Conservation (phyloP, 2,329 filamentous ascomycete species). For the Epicoccum sorghinum region DNA sequence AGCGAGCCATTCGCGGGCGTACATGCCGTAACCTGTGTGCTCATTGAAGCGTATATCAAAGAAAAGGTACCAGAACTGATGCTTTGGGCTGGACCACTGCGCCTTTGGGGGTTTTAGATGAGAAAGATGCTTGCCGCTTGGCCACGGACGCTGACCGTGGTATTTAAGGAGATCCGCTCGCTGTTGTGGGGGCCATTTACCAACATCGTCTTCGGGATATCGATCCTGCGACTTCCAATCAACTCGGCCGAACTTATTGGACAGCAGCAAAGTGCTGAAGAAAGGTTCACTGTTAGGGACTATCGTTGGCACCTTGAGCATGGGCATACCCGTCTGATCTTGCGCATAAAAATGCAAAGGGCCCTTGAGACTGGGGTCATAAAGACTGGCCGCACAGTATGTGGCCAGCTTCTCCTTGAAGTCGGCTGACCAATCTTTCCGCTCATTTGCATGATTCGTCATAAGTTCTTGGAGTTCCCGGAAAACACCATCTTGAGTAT, state of each 20-base stretch:
- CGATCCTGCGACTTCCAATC: background rate
- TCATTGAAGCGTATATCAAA: background rate
- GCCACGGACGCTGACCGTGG: too few relatives aligned
- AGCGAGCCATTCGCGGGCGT: background rate
- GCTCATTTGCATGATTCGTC: too few relatives aligned
- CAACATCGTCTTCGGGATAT: background rate
- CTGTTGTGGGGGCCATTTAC: background rate
- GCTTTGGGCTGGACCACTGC: background rate
- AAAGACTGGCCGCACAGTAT: background rate
- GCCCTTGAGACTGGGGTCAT: background rate
- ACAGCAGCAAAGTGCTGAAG: background rate
- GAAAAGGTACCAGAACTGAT: background rate
- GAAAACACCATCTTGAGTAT: too few relatives aligned
- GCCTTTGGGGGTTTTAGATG: too few relatives aligned
- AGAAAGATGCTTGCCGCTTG: too few relatives aligned
- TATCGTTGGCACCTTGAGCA: background rate
- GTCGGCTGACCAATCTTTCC: too few relatives aligned
- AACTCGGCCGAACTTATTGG: background rate
- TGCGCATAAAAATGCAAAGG: background rate
- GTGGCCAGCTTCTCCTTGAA: background rate
- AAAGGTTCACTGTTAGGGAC: background rate
- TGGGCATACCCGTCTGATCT: background rate
- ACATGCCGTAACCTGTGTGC: slow-evolving; percentile 1
- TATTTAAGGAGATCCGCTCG: background rate
- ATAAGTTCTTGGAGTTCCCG: too few relatives aligned